A percentile compares a stretch with the other conserved stretches of the same genome.
phyloP scores from a whole-genome alignment of 2,329 filamentous ascomycete genomes.

The Calonectria ilicicola region DNA sequence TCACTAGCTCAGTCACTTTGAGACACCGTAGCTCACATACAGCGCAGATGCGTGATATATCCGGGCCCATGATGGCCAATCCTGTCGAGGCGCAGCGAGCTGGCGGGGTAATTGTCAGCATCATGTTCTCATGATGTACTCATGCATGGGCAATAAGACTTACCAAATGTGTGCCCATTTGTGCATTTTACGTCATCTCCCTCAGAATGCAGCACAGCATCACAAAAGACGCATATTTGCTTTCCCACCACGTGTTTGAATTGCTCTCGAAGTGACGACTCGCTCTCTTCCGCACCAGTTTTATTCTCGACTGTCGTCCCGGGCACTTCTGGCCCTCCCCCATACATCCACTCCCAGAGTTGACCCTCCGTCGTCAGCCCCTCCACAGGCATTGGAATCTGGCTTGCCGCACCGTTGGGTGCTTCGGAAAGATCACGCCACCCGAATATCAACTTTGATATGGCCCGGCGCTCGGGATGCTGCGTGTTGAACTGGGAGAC shows the following conservation, averaged over 20 bases:
- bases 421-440: slow-evolving; percentile 38
- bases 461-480: slow-evolving; percentile 57
- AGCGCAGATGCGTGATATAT: slow-evolving; percentile 65
- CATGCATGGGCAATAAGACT: slow-evolving; percentile 25
- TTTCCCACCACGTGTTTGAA: slow-evolving; percentile 51
- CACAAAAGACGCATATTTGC: slow-evolving; percentile 63
- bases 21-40: slow-evolving; percentile 67
- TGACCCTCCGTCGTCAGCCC: slow-evolving; percentile 62
- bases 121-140: background rate
- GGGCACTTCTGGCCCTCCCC: slow-evolving; percentile 59
- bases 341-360: slow-evolving; percentile 72
- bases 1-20: slow-evolving; percentile 55
- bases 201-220: slow-evolving; percentile 46
- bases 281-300: slow-evolving; percentile 22
- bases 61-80: slow-evolving; percentile 65
- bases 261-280: slow-evolving; percentile 49
- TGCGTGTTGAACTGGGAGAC: slow-evolving; percentile 62
- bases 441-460: slow-evolving; percentile 53
- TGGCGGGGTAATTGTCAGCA: slow-evolving; percentile 51
- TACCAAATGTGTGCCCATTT: slow-evolving; percentile 56
- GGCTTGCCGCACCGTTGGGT: background rate
- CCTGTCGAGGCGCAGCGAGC: slow-evolving; percentile 67
- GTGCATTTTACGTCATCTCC: slow-evolving; percentile 53
- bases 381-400: slow-evolving; percentile 1
- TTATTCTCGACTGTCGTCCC: slow-evolving; percentile 49